Evolutionary conservation across 495 filamentous ascomycete genomes (phyloP), one percentile per base, ranked within the genome.

Genomic region (Cercophora sp.): DNA sequence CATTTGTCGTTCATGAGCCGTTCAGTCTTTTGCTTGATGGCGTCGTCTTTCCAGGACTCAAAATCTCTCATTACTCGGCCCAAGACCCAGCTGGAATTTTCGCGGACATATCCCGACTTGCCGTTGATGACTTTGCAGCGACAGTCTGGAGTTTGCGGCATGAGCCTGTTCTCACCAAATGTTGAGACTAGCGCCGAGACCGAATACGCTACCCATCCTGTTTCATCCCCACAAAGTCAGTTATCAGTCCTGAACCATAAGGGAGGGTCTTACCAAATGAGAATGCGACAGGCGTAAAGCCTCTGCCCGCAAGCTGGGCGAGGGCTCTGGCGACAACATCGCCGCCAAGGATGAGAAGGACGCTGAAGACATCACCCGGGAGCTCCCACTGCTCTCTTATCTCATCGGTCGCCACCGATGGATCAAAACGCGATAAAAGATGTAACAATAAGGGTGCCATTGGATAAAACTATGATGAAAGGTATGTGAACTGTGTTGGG

Each of bases 31-130:
- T 4, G 13, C 23, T 5, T 35, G 10, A 13, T 25, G 2, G 2
- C 1, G 20, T 16, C 25, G 10, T 25, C 16, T n/a, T 70, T 68
- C 67, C 68, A 73, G 16, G 36, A 48, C n/a, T 78, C 73, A 42
- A 65, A 70, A 46, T 81, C 77, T 0, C 77, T 67, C 43, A 81
- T 40, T 13, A 82, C 49, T 0, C 80, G 68, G 1, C 72, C 77
- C 1, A 82, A 45, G 5, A 81, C 53, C 80, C 79, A 82, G 11
- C 57, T 67, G 6, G 56, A 25, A 53, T 81, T 80, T 1, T 61
- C 59, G 5, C 76, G 64, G 5, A 51, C 57, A 48, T 75, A 76
- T 10, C 75, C 73, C 20, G 39, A 69, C 9, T 62, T 50, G 2
- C 57, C 56, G 58, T 78, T 80, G 60, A 79, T 71, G n/a, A 81